Base-by-base conservation (phyloP, 768 basidiomycete genomes). In the Boletus speciosus region DNA sequence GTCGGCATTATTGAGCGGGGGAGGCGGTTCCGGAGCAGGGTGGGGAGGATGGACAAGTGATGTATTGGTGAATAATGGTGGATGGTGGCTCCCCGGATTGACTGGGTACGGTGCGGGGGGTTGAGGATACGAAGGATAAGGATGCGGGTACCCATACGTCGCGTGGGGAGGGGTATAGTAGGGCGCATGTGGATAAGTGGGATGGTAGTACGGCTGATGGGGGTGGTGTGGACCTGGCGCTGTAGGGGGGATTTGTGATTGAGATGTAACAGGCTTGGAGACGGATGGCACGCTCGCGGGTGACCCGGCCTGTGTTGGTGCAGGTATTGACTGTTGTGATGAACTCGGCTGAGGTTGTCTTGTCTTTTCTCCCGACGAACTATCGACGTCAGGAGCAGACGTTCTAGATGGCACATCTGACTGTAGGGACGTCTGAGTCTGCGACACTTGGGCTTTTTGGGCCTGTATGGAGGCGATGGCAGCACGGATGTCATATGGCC, bases 401-500 rank as follows among this genome's bases (percentile, higher is more conserved):
- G 69, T 60, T 39, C 57, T 49, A 14, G 46, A 34, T 29, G 59
- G 36, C 1, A 58, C 19, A 21, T 61, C 59, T 11, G 47, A 45
- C 47, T 52, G 54, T 53, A 59, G 31, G 29, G 60, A 49, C 8
- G 58, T 38, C 48, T 46, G 60, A 38, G 54, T 19, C 56, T 71
- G 62, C 8, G 61, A 64, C 39, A 45, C 62, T 49, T 64, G 64
- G 16, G 62, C 54, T 40, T 61, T 62, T 52, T 63, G 61, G 19
- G 60, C 56, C 54, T 74, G 74, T 60, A 88, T 69, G 38, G 74
- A 74, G 37, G 78, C 77, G 56, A 89, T 86, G 43, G 83, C 84
- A 47, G 78, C 80, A 52, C 79, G 78, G 51, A 91, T 75, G 65
- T 90, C 85, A 34, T 74, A 69, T 11, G 88, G 88, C 88, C 88